Evolutionary conservation across 2,329 filamentous ascomycete species (phyloP).

Genomic region (Thielaviopsis musarum): DNA sequence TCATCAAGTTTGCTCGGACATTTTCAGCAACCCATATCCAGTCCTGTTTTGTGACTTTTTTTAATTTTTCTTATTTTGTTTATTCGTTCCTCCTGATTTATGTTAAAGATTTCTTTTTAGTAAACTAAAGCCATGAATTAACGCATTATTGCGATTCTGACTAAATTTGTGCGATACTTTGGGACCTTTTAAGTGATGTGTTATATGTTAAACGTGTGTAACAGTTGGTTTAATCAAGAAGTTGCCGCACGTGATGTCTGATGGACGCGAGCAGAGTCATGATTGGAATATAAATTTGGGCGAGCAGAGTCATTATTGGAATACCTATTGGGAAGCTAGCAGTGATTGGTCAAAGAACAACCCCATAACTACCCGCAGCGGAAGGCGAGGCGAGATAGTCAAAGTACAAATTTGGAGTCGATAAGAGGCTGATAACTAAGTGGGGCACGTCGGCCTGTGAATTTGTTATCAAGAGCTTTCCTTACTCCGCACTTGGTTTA

Average conservation of each 20-base stretch:
- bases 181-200: background rate
- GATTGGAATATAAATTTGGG: background rate
- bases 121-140: background rate
- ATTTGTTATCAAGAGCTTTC: background rate
- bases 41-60: background rate
- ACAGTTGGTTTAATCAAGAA: background rate
- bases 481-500: background rate
- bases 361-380: background rate
- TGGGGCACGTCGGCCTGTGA: background rate
- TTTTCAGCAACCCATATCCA: background rate
- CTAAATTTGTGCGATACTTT: background rate
- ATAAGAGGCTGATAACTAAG: background rate
- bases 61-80: background rate
- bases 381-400: background rate
- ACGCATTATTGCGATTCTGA: too few relatives aligned
- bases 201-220: background rate
- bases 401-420: background rate
- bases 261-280: background rate
- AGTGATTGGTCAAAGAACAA: background rate
- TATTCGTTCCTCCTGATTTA: background rate
- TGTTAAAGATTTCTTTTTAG: background rate
- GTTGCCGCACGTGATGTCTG: background rate
- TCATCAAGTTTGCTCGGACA: background rate
- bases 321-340: background rate
- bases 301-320: background rate